phyloP scores from a whole-genome alignment of 1,284 basidiomycete genomes.

The Microbotryomycetes sp. region DNA sequence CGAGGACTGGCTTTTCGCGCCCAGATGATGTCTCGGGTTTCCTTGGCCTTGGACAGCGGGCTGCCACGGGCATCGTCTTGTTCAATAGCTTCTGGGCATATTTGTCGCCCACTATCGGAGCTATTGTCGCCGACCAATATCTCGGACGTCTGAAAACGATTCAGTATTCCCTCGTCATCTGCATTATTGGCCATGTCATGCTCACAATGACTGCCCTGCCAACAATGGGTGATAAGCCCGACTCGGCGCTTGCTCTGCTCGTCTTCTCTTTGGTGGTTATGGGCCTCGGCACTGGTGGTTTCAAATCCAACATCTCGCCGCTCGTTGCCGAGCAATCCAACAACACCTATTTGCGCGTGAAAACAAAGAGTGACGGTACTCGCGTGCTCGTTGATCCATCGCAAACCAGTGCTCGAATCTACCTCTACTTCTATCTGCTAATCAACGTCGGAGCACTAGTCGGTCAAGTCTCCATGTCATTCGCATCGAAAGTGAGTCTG shows the following conservation, averaged over 20 bases:
- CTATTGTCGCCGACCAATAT: conserved; percentile 41
- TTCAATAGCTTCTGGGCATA: conserved; percentile 36
- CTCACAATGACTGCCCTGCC: conserved; percentile 66
- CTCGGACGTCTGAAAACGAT: conserved; percentile 48
- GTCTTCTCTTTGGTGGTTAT: conserved; percentile 59
- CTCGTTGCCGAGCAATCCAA: conserved; percentile 71
- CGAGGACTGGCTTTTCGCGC: conserved; percentile 15
- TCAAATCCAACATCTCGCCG: conserved; percentile 48
- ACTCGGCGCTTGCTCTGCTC: conserved; percentile 57
- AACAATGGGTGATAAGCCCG: conserved; percentile 50
- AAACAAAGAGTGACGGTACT: conserved; percentile 55
- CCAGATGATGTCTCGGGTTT: conserved; percentile 32
- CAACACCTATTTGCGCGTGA: conserved; percentile 43
- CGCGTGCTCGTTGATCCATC: conserved; percentile 73
- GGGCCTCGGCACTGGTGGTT: conserved; percentile 63
- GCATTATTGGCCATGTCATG: conserved; percentile 54
- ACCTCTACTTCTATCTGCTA: conserved; percentile 57
- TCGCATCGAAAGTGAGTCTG: conserved; percentile 14
- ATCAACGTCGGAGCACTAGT: conserved; percentile 67
- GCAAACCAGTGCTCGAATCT: conserved; percentile 52
- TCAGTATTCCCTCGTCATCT: conserved; percentile 40
- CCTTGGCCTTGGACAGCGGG: conserved; percentile 51
- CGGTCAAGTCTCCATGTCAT: conserved; percentile 42
- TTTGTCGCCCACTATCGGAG: conserved; percentile 36
- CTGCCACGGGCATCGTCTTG: conserved; percentile 20